Conservation (phyloP, 1,284 basidiomycete genomes). For the Sphagnurus paluster region DNA sequence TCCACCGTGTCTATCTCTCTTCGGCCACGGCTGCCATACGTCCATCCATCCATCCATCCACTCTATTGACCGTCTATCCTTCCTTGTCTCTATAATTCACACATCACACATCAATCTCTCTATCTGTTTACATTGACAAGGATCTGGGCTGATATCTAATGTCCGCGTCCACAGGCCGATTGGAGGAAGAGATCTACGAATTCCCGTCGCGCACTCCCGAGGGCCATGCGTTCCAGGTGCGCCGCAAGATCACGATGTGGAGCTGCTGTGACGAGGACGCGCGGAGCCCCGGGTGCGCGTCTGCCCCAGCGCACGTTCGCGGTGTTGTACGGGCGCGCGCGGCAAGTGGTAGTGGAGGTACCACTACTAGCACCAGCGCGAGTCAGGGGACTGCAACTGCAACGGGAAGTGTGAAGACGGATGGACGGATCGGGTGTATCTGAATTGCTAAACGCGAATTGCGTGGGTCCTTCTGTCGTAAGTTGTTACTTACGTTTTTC, state of each 20-base stretch:
- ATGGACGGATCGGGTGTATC: no score
- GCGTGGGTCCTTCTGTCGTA: no score
- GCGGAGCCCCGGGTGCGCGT: conserved; percentile 31
- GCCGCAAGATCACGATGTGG: conserved; percentile 40
- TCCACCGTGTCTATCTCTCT: conserved; percentile 28
- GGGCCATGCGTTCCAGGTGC: conserved; percentile 28
- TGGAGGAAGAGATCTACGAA: conserved; percentile 38
- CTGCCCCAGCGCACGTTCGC: conserved; percentile 6
- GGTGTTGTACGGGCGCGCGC: background rate
- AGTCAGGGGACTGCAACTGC: no score
- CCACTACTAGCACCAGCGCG: background rate
- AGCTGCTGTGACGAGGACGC: conserved; percentile 43
- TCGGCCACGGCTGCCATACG: background rate
- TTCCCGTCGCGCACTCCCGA: conserved; percentile 35
- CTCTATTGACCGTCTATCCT: background rate
- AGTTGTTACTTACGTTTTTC: no score
- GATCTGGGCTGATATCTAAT: background rate
- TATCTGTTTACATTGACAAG: no score
- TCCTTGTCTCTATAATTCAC: background rate
- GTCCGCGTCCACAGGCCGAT: conserved; percentile 22
- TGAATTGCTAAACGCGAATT: no score
- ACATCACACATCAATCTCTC: background rate
- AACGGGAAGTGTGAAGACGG: no score
- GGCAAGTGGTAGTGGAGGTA: background rate
- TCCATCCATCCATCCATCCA: background rate